A percentile compares a stretch with the other conserved stretches of the same genome.
phyloP scores from a whole-genome alignment of 371 early-diverging fungal species.

The Rhizomucor pusillus region DNA sequence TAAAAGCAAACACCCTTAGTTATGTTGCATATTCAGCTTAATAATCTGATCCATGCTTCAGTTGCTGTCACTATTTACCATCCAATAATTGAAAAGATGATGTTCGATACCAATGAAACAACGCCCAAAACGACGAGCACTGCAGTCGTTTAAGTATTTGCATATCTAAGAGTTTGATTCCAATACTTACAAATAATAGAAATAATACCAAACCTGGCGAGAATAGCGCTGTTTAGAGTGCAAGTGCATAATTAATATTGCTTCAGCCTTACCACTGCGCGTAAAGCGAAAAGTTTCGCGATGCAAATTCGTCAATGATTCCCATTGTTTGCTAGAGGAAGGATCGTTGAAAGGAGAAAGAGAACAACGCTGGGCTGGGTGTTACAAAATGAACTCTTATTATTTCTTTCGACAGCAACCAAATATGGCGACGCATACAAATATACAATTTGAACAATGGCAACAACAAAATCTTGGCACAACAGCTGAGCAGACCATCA shows the following conservation, averaged over 20 bases:
- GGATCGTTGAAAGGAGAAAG: not conserved
- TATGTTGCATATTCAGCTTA: not conserved
- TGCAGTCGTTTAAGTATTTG: conserved; percentile 6
- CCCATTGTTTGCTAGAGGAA: conserved; percentile 27
- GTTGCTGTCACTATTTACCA: conserved; percentile 26
- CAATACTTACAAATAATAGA: conserved; percentile 39
- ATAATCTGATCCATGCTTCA: not conserved
- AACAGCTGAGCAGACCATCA: too few species aligned
- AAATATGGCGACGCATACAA: too few species aligned
- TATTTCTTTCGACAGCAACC: too few species aligned
- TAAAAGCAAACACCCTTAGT: conserved; percentile 40
- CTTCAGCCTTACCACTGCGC: conserved; percentile 40
- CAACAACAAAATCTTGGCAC: too few species aligned
- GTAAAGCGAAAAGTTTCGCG: conserved; percentile 49
- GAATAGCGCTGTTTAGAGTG: not conserved
- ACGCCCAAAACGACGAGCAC: conserved; percentile 40
- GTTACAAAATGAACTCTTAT: too few species aligned
- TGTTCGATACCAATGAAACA: conserved; percentile 25
- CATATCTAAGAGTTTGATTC: not conserved
- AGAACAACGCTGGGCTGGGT: too few species aligned
- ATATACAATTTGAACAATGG: too few species aligned
- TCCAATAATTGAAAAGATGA: conserved; percentile 40
- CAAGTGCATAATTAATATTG: not conserved
- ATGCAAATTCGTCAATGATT: conserved; percentile 38
- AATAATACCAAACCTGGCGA: conserved; percentile 32